Evolutionary conservation across 129 eudicot species (phyloP).

Genomic region (Pseudognaphalium luteoalbum): DNA sequence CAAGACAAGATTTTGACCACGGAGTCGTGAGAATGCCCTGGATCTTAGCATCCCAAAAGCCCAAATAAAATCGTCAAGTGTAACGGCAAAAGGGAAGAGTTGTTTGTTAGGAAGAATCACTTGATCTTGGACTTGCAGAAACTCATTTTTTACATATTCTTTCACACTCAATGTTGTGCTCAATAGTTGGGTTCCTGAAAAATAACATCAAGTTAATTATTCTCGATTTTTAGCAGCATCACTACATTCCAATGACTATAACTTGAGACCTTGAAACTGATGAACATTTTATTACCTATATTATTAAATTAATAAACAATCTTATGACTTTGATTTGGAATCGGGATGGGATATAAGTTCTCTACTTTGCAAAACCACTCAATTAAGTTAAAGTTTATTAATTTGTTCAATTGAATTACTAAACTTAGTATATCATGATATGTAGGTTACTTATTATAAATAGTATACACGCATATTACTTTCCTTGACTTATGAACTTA

Average conservation of each 20-base stretch:
- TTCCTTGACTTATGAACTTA: no score
- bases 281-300: not conserved
- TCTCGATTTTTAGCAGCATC: not conserved
- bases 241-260: not conserved
- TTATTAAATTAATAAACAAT: not conserved
- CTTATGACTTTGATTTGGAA: not conserved
- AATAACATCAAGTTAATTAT: slow-evolving; percentile 28
- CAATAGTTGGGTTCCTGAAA: slow-evolving; percentile 83
- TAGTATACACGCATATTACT: no score
- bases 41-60: slow-evolving; percentile 98
- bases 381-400: no score
- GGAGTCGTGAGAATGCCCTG: slow-evolving; percentile 86
- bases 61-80: slow-evolving; percentile 87
- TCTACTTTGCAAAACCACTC: no score
- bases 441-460: no score
- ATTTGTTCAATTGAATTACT: no score
- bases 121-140: slow-evolving; percentile 68
- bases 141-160: slow-evolving; percentile 86
- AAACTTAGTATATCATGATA: no score
- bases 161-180: slow-evolving; percentile 85
- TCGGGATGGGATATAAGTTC: no score
- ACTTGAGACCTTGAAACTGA: not conserved
- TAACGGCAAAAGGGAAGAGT: slow-evolving; percentile 75
- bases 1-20: slow-evolving; percentile 82
- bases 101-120: slow-evolving; percentile 70